Base-by-base conservation (phyloP, 148 eudicot species). In the Euryodendron excelsum region DNA sequence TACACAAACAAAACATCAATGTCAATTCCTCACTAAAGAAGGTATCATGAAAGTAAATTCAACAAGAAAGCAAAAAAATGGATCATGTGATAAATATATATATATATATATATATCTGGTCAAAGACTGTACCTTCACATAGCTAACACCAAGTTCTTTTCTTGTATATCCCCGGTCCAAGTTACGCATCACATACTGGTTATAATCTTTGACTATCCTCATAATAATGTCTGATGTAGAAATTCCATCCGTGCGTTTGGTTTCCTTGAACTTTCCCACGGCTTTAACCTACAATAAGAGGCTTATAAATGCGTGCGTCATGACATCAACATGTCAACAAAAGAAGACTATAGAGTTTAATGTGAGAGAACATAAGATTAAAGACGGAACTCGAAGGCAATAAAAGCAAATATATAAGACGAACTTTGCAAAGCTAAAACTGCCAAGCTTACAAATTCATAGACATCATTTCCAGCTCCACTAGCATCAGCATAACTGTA, bases 211-310 rank as follows among this genome's bases (percentile, higher is more conserved):
- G 6, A 91, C 87, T 56, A 91, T 91, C 76, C 91, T 91, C 95
- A 91, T 91, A 69, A 91, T 88, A 28, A 91, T 85, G 73, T 91
- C 95, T 9, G 95, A 91, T n/a, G 95, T 91, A 67, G 95, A 91
- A 69, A 91, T 91, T 23, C 95, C 95, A 66, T 89, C 93, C 20
- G 95, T 91, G 20, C 95, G 82, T 64, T 88, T 77, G 27, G 93
- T 91, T 79, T 91, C 95, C 84, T 88, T 89, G 66, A 91, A 91
- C 76, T 77, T 91, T 36, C 95, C 95, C 4, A 85, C 84, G 12
- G 90, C 78, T 83, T 89, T 89, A 36, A 88, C 91, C 93, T 90
- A 74, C 79, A 58, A 77, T 14, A 77, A 56, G 30, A 65, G 75
- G 10, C n/a, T 31, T 25, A 55, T 28, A 77, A 25, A 73, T n/a